A percentile compares a stretch with the other conserved stretches of the same genome.
phyloP scores from a whole-genome alignment of 371 early-diverging fungal species.

The Mortierella sp. region DNA sequence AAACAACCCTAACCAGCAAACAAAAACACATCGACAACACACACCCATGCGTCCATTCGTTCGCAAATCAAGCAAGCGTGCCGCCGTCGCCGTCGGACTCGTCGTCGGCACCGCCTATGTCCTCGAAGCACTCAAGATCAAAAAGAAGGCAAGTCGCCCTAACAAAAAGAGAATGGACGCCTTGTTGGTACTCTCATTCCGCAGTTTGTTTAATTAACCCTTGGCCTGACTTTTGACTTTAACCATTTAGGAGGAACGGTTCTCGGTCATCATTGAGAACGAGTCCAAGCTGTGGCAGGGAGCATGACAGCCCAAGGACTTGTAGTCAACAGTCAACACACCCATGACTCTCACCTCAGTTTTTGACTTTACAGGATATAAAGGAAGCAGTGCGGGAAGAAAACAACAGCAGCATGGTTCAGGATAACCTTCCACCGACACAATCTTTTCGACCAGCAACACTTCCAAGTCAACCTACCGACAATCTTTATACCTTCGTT shows the following conservation, averaged over 20 bases:
- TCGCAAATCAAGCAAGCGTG: conserved; percentile 53
- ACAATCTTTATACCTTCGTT: too few relatives aligned
- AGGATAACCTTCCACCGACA: too few relatives aligned
- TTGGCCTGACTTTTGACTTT: neutral
- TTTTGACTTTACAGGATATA: too few relatives aligned
- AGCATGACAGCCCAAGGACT: conserved; percentile 27
- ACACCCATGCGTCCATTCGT: conserved; percentile 48
- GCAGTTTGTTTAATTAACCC: neutral
- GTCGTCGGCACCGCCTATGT: conserved; percentile 46
- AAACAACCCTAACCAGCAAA: neutral
- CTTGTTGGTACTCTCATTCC: neutral
- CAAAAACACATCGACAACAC: neutral
- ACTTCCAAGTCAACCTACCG: too few relatives aligned
- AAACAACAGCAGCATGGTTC: too few relatives aligned
- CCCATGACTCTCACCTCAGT: neutral
- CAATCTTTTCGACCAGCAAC: too few relatives aligned
- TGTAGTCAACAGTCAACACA: neutral
- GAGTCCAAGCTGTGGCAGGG: conserved; percentile 55
- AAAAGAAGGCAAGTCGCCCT: conserved; percentile 40
- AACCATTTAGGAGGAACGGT: conserved; percentile 46
- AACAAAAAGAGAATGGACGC: neutral
- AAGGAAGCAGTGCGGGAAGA: too few relatives aligned
- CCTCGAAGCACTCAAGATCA: conserved; percentile 55
- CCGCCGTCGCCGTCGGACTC: conserved; percentile 38
- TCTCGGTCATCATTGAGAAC: conserved; percentile 45